Conservation (phyloP, 1,284 basidiomycete species). For the Ustilago esculenta region DNA sequence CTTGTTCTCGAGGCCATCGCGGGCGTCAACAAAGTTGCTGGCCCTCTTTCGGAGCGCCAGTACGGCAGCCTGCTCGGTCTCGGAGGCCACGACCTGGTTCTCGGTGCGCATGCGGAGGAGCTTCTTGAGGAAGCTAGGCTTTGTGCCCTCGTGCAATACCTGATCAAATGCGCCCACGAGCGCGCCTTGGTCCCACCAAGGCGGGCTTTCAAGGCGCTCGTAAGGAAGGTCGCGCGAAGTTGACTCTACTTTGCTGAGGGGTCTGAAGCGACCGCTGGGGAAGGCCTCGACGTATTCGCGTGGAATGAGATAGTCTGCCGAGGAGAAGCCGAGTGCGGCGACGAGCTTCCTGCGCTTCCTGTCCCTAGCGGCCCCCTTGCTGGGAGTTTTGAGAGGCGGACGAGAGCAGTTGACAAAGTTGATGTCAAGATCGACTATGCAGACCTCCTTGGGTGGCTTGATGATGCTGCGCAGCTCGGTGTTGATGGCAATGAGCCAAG, state of each 20-base stretch:
- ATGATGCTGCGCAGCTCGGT: conserved; percentile 83
- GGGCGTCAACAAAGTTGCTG: conserved; percentile 87
- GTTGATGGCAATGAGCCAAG: conserved; percentile 91
- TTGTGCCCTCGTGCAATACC: conserved; percentile 69
- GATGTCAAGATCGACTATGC: conserved; percentile 90
- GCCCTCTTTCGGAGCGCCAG: conserved; percentile 74
- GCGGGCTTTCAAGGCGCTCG: conserved; percentile 82
- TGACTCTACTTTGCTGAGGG: conserved; percentile 75
- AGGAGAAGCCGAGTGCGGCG: conserved; percentile 50
- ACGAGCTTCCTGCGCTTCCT: conserved; percentile 79
- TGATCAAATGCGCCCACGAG: conserved; percentile 88
- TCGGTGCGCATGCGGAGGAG: conserved; percentile 47
- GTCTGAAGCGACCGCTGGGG: conserved; percentile 76
- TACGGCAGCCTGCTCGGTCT: conserved; percentile 56
- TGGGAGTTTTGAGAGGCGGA: conserved; percentile 82
- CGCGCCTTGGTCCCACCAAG: conserved; percentile 90
- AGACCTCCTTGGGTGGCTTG: conserved; percentile 79
- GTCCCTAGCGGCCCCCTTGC: conserved; percentile 82
- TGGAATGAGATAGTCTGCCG: conserved; percentile 62
- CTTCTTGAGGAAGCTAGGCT: conserved; percentile 54
- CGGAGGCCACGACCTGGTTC: conserved; percentile 45
- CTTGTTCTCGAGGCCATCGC: conserved; percentile 77
- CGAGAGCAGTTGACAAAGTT: conserved; percentile 85
- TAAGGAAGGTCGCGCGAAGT: conserved; percentile 83
- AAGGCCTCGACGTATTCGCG: conserved; percentile 92